Percentiles rank a stretch among this genome's conserved stretches.
phyloP scores from a whole-genome alignment of 495 filamentous ascomycete genomes.

The Achaetomiella virescens region DNA sequence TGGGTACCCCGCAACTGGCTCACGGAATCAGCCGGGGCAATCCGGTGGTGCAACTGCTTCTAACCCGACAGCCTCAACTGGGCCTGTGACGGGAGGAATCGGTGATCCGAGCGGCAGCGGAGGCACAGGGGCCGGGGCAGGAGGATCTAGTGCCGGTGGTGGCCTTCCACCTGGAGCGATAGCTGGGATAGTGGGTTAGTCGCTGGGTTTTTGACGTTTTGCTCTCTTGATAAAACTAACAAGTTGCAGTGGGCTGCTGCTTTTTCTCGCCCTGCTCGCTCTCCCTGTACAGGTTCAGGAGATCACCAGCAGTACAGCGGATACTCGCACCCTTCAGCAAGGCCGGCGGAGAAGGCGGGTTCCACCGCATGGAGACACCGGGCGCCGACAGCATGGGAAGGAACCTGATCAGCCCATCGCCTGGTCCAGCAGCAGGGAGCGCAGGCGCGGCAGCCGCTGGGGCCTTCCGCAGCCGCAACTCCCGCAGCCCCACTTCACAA shows the following conservation, averaged over 20 bases:
- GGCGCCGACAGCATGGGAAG: slow-evolving; percentile 8
- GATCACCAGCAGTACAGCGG: slow-evolving; percentile 5
- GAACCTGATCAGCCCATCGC: neutral
- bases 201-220: neutral
- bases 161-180: slow-evolving; percentile 6
- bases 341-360: neutral
- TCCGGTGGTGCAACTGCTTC: neutral
- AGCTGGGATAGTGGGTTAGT: slow-evolving; percentile 15
- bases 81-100: neutral
- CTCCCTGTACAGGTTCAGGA: slow-evolving; percentile 11
- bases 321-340: slow-evolving; percentile 4
- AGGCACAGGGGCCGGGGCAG: neutral
- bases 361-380: neutral
- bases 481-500: neutral
- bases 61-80: neutral
- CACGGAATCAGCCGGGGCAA: neutral
- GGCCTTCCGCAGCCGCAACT: neutral
- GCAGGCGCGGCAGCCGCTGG: neutral
- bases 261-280: slow-evolving; percentile 8
- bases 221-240: neutral
- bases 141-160: neutral
- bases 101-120: neutral
- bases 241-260: slow-evolving; percentile 6
- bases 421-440: neutral
- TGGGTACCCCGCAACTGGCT: neutral